phyloP scores from a whole-genome alignment of 2,329 filamentous ascomycete genomes.

The Fusarium praegraminearum region DNA sequence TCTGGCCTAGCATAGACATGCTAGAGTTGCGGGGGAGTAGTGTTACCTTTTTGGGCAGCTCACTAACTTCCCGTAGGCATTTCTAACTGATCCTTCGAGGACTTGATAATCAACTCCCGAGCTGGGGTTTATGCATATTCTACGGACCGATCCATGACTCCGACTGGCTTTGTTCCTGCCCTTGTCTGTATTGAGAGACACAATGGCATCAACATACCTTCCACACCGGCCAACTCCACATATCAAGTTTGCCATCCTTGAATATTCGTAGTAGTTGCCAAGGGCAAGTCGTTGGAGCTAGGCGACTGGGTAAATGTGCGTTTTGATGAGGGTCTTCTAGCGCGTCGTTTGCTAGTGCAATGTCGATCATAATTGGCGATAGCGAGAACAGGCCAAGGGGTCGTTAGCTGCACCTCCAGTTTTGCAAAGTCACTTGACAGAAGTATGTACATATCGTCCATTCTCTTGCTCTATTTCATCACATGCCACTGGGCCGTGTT shows the following conservation, averaged over 20 bases:
- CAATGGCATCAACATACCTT: slow-evolving; percentile 4
- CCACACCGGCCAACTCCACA: neutral
- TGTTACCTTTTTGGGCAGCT: slow-evolving; percentile 18
- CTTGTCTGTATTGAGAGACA: slow-evolving; percentile 21
- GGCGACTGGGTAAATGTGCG: neutral
- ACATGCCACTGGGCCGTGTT: neutral
- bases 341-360: slow-evolving; percentile 1
- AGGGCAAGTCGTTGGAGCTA: neutral
- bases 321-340: neutral
- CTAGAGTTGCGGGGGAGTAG: slow-evolving; percentile 18
- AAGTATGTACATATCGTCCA: neutral
- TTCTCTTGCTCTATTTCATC: neutral
- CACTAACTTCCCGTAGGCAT: neutral
- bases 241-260: neutral
- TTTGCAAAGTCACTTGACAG: neutral
- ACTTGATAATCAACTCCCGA: slow-evolving; percentile 4
- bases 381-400: slow-evolving; percentile 8
- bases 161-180: slow-evolving; percentile 24
- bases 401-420: neutral
- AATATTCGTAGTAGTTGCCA: neutral
- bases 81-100: neutral
- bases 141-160: slow-evolving; percentile 23
- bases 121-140: slow-evolving; percentile 35
- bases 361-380: slow-evolving; percentile 29
- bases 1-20: slow-evolving; percentile 8